Evolutionary conservation across 192 early-diverging fungal genomes (phyloP).

Genomic region (Phycomyces nitens): DNA sequence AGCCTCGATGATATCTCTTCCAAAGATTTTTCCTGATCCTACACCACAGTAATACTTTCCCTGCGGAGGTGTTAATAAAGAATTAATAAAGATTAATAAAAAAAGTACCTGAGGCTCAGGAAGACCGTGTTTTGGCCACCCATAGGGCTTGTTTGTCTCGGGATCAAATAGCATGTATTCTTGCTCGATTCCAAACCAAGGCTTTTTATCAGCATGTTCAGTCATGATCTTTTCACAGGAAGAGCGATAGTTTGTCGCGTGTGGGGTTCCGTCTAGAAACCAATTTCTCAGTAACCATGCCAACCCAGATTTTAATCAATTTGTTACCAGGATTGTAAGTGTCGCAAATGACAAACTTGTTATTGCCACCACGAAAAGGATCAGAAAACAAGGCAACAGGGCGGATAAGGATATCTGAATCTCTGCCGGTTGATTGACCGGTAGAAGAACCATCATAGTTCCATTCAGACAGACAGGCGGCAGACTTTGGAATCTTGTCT

Average conservation of each 20-base stretch:
- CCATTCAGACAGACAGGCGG: slow-evolving; percentile 48
- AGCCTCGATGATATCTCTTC: slow-evolving; percentile 55
- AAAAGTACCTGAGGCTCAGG: slow-evolving; percentile 44
- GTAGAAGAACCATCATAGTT: slow-evolving; percentile 57
- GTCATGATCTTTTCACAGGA: slow-evolving; percentile 38
- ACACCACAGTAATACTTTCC: slow-evolving; percentile 58
- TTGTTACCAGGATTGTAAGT: slow-evolving; percentile 41
- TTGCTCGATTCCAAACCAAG: slow-evolving; percentile 61
- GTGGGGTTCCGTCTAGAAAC: slow-evolving; percentile 45
- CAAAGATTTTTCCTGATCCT: slow-evolving; percentile 48
- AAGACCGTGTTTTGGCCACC: slow-evolving; percentile 56
- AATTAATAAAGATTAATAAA: too few species aligned
- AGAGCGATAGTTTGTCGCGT: slow-evolving; percentile 47
- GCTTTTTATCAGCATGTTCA: slow-evolving; percentile 32
- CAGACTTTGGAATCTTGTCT: slow-evolving; percentile 22
- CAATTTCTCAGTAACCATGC: too few species aligned
- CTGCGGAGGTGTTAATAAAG: not conserved
- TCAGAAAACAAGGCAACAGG: slow-evolving; percentile 48
- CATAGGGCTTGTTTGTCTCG: slow-evolving; percentile 42
- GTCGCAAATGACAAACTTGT: slow-evolving; percentile 51
- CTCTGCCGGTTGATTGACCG: slow-evolving; percentile 48
- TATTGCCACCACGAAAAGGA: slow-evolving; percentile 53
- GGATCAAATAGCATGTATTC: slow-evolving; percentile 52
- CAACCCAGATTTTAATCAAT: too few species aligned
- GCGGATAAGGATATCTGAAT: slow-evolving; percentile 51